Evolutionary conservation across 306 rosid genomes (phyloP).

Genomic region (Vigna nakashimae): DNA sequence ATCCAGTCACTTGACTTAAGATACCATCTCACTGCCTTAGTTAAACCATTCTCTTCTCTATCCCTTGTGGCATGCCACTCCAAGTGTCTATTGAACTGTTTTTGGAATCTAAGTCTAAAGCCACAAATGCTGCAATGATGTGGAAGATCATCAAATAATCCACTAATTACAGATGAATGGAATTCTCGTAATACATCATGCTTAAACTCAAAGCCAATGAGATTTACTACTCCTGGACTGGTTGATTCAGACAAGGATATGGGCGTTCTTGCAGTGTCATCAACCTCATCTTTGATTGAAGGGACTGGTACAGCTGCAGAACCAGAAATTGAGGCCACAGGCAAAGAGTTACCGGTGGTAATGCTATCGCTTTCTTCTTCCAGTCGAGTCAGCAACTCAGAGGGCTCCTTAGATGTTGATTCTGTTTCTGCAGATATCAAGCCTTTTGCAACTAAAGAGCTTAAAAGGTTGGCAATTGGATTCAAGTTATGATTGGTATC

Average conservation of each 20-base stretch:
- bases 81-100: slow-evolving; percentile 71
- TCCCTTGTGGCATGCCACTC: slow-evolving; percentile 71
- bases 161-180: slow-evolving; percentile 67
- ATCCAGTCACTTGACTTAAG: slow-evolving; percentile 60
- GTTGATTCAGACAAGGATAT: slow-evolving; percentile 49
- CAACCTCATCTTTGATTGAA: slow-evolving; percentile 50
- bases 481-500: slow-evolving; percentile 46
- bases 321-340: slow-evolving; percentile 57
- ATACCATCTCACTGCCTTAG: slow-evolving; percentile 74
- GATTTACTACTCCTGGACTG: slow-evolving; percentile 52
- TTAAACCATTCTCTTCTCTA: slow-evolving; percentile 48
- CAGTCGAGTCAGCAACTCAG: slow-evolving; percentile 42
- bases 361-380: slow-evolving; percentile 49
- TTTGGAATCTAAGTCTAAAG: slow-evolving; percentile 58
- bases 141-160: slow-evolving; percentile 64
- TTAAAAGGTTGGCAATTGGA: slow-evolving; percentile 83
- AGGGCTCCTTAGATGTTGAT: slow-evolving; percentile 42
- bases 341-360: slow-evolving; percentile 48
- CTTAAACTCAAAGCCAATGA: slow-evolving; percentile 77
- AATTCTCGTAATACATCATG: slow-evolving; percentile 70
- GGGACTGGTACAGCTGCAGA: slow-evolving; percentile 51
- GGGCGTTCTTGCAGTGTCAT: slow-evolving; percentile 48
- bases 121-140: slow-evolving; percentile 73
- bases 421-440: slow-evolving; percentile 78
- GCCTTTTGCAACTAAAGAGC: slow-evolving; percentile 89